Evolutionary conservation across 108 stramenopile species (phyloP).

Genomic region (Pelagomonas calceolata): DNA sequence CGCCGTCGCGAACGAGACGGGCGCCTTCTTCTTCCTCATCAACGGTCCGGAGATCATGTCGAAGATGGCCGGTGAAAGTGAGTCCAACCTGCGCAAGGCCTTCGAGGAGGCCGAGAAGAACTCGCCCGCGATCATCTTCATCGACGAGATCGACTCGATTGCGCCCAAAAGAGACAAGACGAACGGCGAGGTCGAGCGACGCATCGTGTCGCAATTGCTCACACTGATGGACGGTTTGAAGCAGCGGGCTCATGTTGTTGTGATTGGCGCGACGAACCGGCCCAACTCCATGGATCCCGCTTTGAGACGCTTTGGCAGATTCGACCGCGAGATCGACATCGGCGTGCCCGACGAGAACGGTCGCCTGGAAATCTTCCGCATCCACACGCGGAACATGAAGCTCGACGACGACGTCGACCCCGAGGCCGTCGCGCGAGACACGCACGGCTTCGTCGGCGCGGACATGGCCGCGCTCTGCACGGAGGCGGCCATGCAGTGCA

Average conservation of each 20-base stretch:
- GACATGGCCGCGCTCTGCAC: conserved; percentile 99
- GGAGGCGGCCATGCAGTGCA: conserved; percentile 99
- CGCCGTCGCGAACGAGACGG: conserved; percentile 99
- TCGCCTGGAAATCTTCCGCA: conserved; percentile 96
- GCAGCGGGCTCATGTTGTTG: conserved; percentile 84
- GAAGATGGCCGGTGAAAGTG: conserved; percentile 99
- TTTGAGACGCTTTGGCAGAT: conserved; percentile 95
- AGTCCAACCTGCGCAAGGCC: conserved; percentile 94
- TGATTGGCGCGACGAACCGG: conserved; percentile 97
- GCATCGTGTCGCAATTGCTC: conserved; percentile 94
- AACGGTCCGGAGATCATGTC: conserved; percentile 99
- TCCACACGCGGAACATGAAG: conserved; percentile 99
- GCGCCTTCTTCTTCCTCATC: conserved; percentile 99
- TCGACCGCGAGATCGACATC: conserved; percentile 98
- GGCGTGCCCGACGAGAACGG: conserved; percentile 99
- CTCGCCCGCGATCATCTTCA: conserved; percentile 98
- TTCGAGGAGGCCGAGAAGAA: conserved; percentile 99
- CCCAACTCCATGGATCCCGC: conserved; percentile 91
- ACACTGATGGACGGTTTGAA: conserved; percentile 99
- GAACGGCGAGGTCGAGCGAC: conserved; percentile 97
- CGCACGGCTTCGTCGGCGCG: conserved; percentile 98
- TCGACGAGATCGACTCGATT: conserved; percentile 99
- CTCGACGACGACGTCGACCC: conserved; percentile 98
- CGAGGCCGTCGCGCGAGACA: conserved; percentile 87
- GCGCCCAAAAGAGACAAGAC: conserved; percentile 99